A percentile compares a stretch with the other conserved stretches of the same genome.
phyloP scores from a whole-genome alignment of 179 eudicot species.

The Amaranthus tricolor region DNA sequence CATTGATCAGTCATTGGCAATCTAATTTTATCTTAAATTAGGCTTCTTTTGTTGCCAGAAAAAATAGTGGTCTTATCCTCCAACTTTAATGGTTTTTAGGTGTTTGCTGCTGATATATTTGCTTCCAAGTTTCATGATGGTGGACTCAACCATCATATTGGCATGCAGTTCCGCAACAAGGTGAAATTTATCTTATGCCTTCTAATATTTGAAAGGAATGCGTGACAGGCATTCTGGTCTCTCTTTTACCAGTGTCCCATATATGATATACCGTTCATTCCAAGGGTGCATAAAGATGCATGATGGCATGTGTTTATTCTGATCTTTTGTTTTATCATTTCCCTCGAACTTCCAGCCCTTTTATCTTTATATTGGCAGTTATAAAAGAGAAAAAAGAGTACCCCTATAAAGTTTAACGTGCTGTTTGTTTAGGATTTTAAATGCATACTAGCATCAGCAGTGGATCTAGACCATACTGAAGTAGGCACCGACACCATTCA shows the following conservation, averaged over 20 bases:
- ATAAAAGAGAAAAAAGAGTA: background rate
- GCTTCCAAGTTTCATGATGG: slow-evolving; percentile 69
- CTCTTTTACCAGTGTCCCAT: background rate
- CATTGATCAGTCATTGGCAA: background rate
- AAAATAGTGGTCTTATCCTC: slow-evolving; percentile 5
- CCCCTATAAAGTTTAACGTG: background rate
- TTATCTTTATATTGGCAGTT: slow-evolving; percentile 1
- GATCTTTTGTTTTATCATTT: background rate
- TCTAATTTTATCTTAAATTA: background rate
- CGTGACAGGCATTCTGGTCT: background rate
- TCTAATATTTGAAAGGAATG: background rate
- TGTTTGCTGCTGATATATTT: slow-evolving; percentile 89
- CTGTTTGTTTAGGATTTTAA: background rate
- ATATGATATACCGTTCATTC: background rate
- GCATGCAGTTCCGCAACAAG: slow-evolving; percentile 89
- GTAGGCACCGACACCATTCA: background rate
- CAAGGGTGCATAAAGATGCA: background rate
- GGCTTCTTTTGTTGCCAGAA: background rate
- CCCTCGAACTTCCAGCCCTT: background rate
- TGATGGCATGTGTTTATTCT: background rate
- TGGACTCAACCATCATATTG: slow-evolving; percentile 65
- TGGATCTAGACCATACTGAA: background rate
- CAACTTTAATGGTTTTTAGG: slow-evolving; percentile 39
- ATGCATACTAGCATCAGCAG: background rate
- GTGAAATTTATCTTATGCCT: slow-evolving; percentile 27